Evolutionary conservation across 176 grass and related monocot species (phyloP).

Genomic region (Microstegium vimineum): DNA sequence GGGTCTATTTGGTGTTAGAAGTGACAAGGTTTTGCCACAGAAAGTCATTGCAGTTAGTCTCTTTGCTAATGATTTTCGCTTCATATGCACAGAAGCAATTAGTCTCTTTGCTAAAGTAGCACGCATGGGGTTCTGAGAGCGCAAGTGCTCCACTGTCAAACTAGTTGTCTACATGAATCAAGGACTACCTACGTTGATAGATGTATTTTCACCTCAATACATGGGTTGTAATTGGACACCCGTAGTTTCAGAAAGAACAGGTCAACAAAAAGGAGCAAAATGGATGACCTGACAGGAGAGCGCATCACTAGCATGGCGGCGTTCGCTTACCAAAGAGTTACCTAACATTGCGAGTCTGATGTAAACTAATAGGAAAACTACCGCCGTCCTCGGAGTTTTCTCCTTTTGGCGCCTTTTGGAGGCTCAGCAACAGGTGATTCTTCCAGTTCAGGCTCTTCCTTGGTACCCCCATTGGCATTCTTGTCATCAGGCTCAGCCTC

Average conservation of each 20-base stretch:
- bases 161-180: slow-evolving; percentile 36
- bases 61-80: not conserved
- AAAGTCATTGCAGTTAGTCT: not conserved
- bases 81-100: not conserved
- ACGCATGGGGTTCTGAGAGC: not conserved
- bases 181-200: not conserved
- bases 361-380: slow-evolving; percentile 9
- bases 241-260: slow-evolving; percentile 7
- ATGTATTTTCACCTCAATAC: not conserved
- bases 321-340: not conserved
- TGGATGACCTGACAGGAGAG: slow-evolving; percentile 30
- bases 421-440: slow-evolving; percentile 31
- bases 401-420: slow-evolving; percentile 39
- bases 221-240: slow-evolving; percentile 18
- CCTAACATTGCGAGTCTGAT: not conserved
- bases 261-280: slow-evolving; percentile 45
- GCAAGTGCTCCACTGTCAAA: not conserved
- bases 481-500: slow-evolving; percentile 33
- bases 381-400: slow-evolving; percentile 32
- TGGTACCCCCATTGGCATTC: slow-evolving; percentile 15
- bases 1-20: not conserved
- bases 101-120: not conserved
- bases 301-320: not conserved
- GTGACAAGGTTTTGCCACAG: not conserved
- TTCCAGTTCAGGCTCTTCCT: slow-evolving; percentile 34